A percentile compares a stretch with the other conserved stretches of the same genome.
phyloP scores from a whole-genome alignment of 305 asterid species.

The Solanum hybrid region DNA sequence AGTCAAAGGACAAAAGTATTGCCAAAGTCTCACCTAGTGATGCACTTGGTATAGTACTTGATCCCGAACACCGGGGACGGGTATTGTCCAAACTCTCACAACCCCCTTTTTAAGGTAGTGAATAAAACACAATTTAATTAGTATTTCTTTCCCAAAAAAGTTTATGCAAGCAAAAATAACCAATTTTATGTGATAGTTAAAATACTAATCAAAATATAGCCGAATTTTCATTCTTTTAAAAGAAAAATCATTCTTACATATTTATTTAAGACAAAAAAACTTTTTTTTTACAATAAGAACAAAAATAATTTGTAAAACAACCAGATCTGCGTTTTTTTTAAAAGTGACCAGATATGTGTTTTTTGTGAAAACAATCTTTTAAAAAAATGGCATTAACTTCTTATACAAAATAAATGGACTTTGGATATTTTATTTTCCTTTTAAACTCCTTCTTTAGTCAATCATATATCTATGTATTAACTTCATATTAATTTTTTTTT shows the following conservation, averaged over 20 bases:
- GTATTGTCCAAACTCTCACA: background rate
- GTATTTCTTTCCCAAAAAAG: too few relatives aligned
- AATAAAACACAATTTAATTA: background rate
- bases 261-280: background rate
- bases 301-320: background rate
- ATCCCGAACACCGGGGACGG: background rate
- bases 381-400: background rate
- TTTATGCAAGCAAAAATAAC: background rate
- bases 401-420: background rate
- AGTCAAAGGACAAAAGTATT: background rate
- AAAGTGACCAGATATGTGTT: background rate
- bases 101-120: background rate
- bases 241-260: background rate
- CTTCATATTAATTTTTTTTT: background rate
- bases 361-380: too few relatives aligned
- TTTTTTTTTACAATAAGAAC: too few relatives aligned
- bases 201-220: background rate
- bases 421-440: background rate
- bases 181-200: background rate
- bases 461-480: background rate
- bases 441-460: background rate
- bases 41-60: background rate
- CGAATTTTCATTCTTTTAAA: too few relatives aligned
- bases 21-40: background rate
- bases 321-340: background rate